Evolutionary conservation across 257 asterid species (phyloP).

Genomic region (Gynochthodes officinalis): DNA sequence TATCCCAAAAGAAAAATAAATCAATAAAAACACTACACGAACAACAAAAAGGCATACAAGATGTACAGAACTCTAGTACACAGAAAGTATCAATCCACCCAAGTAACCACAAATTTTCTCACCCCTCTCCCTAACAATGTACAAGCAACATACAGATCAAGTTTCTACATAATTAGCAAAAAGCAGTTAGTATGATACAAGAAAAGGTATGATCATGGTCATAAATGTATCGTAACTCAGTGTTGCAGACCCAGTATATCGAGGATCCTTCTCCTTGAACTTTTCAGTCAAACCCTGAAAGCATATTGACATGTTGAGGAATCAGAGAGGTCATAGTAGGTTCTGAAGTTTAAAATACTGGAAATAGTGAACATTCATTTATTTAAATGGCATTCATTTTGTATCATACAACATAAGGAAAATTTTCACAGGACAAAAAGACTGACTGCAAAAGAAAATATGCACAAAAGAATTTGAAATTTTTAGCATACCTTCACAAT

Average conservation of each 20-base stretch:
- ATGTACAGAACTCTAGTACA: not conserved
- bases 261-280: slow-evolving; percentile 82
- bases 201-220: slow-evolving; percentile 75
- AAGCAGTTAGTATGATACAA: slow-evolving; percentile 29
- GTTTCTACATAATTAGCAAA: not conserved
- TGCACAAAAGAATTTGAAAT: slow-evolving; percentile 1
- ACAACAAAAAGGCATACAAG: not conserved
- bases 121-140: slow-evolving; percentile 9
- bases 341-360: not conserved
- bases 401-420: not conserved
- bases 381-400: no score
- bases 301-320: not conserved
- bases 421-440: not conserved
- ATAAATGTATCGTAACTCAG: slow-evolving; percentile 63
- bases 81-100: not conserved
- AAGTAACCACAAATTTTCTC: not conserved
- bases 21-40: not conserved
- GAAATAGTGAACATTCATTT: not conserved
- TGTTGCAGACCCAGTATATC: slow-evolving; percentile 73
- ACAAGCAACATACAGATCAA: not conserved
- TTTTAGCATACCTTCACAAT: slow-evolving; percentile 62
- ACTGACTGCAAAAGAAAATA: not conserved
- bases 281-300: slow-evolving; percentile 85
- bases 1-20: not conserved
- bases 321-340: not conserved